phyloP scores from a whole-genome alignment of 495 filamentous ascomycete genomes.

The Aspergillus biplanus region DNA sequence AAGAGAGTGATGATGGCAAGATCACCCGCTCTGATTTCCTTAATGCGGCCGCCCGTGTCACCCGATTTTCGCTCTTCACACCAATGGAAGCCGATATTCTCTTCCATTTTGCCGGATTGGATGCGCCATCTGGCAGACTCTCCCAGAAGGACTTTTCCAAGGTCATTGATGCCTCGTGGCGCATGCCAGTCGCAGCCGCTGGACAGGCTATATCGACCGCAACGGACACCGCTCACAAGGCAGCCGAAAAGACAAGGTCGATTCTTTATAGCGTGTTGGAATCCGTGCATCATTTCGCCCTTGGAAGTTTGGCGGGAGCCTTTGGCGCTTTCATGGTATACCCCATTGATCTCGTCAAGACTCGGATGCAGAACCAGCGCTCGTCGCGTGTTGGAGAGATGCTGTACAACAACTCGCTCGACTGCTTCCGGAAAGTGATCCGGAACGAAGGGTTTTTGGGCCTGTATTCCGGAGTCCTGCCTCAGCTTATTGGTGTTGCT shows the following conservation, averaged over 20 bases:
- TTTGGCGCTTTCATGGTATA: constrained; percentile 99
- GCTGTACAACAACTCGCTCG: constrained; percentile 94
- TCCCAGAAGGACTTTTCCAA: constrained; percentile 85
- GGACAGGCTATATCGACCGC: constrained; percentile 42
- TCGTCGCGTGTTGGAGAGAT: constrained; percentile 77
- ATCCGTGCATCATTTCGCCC: constrained; percentile 84
- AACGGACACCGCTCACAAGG: constrained; percentile 46
- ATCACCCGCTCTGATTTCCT: constrained; percentile 94
- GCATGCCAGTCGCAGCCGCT: constrained; percentile 55
- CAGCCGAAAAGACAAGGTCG: constrained; percentile 53
- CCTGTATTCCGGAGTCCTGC: constrained; percentile 90
- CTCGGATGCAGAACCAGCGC: constrained; percentile 97
- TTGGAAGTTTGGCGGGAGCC: constrained; percentile 89
- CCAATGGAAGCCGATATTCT: constrained; percentile 99
- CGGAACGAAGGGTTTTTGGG: constrained; percentile 88
- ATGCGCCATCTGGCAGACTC: constrained; percentile 84
- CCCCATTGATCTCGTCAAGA: constrained; percentile 98
- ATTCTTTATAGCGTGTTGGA: constrained; percentile 68
- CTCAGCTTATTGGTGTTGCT: constrained; percentile 94
- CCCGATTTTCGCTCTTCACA: constrained; percentile 91
- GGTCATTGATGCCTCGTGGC: constrained; percentile 92
- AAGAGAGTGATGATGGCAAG: constrained; percentile 84
- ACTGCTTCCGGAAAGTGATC: constrained; percentile 91
- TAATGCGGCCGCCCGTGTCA: constrained; percentile 87
- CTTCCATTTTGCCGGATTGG: constrained; percentile 95